Percentiles rank a stretch among this genome's conserved stretches.
Evolutionary conservation across 179 eudicot species (phyloP).

Genomic region (Beta corolliflora): DNA sequence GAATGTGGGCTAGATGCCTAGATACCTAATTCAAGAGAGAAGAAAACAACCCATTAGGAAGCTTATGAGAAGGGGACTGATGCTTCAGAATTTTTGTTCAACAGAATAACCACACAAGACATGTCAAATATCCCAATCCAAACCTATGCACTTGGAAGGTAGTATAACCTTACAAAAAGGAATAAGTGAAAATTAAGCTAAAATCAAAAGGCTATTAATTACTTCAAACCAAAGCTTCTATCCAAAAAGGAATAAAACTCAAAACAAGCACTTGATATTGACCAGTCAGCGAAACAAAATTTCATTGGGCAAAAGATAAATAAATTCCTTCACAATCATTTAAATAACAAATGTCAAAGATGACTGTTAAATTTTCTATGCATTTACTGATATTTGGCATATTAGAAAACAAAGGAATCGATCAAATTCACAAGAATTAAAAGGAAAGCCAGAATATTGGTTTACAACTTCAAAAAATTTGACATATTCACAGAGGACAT

Average conservation of each 20-base stretch:
- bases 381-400: not conserved
- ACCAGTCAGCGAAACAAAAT: not conserved
- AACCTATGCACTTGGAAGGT: not conserved
- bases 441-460: not conserved
- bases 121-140: not conserved
- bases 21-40: slow-evolving; percentile 76
- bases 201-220: not conserved
- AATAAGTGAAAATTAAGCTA: not conserved
- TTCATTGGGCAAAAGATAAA: not conserved
- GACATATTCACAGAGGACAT: not conserved
- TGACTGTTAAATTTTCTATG: not conserved
- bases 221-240: not conserved
- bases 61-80: slow-evolving; percentile 36
- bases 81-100: slow-evolving; percentile 5
- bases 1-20: slow-evolving; percentile 69
- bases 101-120: slow-evolving; percentile 3
- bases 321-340: not conserved
- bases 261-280: not conserved
- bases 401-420: not conserved
- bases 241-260: not conserved
- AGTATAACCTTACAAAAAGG: not conserved
- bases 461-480: not conserved
- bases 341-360: not conserved
- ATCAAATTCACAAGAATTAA: not conserved
- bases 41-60: slow-evolving; percentile 51